A percentile compares a stretch with the other conserved stretches of the same genome.
phyloP scores from a whole-genome alignment of 441 rosid genomes.

The Bocquillonia castaneifolia region DNA sequence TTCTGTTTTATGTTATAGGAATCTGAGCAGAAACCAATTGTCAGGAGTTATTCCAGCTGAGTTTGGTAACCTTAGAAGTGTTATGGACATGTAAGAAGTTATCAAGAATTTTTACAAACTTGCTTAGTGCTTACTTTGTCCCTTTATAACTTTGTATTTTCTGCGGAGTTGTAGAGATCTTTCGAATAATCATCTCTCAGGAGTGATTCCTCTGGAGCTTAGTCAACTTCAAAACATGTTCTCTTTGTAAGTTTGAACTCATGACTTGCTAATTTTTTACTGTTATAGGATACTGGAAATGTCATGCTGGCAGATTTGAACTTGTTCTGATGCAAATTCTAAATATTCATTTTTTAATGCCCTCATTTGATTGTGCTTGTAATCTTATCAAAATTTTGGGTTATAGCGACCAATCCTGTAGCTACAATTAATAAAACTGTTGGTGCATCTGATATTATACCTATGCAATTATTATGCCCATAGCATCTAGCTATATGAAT shows the following conservation, averaged over 20 bases:
- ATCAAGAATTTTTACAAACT: background rate
- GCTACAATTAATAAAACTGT: background rate
- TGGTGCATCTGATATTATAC: background rate
- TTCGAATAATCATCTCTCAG: constrained; percentile 75
- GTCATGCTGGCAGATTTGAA: background rate
- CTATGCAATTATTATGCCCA: background rate
- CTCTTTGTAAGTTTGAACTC: constrained; percentile 52
- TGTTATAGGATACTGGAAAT: background rate
- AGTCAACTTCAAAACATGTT: constrained; percentile 69
- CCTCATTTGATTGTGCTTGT: background rate
- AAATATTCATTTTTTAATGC: background rate
- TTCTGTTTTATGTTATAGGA: constrained; percentile 38
- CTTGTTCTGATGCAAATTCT: background rate
- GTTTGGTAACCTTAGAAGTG: constrained; percentile 80
- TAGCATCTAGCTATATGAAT: background rate
- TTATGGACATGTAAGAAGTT: constrained; percentile 75
- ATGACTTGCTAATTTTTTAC: background rate
- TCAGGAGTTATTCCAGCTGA: constrained; percentile 76
- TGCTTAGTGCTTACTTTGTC: background rate
- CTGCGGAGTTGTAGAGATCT: constrained; percentile 59
- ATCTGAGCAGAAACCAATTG: constrained; percentile 73
- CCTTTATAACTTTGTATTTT: constrained; percentile 19
- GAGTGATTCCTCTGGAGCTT: constrained; percentile 77
- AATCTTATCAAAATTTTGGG: background rate
- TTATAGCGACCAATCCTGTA: background rate